A percentile compares a stretch with the other conserved stretches of the same genome.
These are phyloP conservation scores for Sclerospora graminicola DNA, from an alignment of 352 stramenopile genomes.

Conservation along the genomic window DNA sequence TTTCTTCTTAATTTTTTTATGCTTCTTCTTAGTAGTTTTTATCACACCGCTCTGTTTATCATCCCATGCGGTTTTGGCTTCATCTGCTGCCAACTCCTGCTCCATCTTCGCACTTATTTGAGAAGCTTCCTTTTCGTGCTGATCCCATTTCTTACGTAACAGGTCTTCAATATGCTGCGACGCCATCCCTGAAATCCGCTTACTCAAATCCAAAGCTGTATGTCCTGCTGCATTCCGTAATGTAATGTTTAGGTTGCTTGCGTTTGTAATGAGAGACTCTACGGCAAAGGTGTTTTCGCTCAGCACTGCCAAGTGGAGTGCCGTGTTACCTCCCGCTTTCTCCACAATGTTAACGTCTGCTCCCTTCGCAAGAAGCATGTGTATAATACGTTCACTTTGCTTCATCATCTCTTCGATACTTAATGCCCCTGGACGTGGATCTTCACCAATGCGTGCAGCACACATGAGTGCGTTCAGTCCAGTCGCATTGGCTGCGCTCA, in stretches of 20 bases:
- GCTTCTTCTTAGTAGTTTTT: constrained; percentile 33
- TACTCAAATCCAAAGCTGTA: constrained; percentile 28
- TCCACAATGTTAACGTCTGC: constrained; percentile 39
- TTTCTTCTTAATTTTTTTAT: constrained; percentile 34
- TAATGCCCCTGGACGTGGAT: constrained; percentile 13
- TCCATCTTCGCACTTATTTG: constrained; percentile 15
- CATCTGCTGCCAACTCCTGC: constrained; percentile 18
- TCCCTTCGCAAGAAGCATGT: constrained; percentile 31
- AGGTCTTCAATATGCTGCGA: constrained; percentile 21
- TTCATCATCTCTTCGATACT: constrained; percentile 24
- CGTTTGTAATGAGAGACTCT: constrained; percentile 20
- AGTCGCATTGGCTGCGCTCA: constrained; percentile 31
- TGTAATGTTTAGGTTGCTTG: constrained; percentile 11
- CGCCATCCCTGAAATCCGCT: constrained; percentile 14
- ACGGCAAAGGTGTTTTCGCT: constrained; percentile 44
- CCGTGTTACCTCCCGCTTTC: constrained; percentile 36
- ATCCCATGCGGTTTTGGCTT: constrained; percentile 2
- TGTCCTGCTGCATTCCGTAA: constrained; percentile 25
- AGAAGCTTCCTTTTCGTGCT: constrained; percentile 13
- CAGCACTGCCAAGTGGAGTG: constrained; percentile 66
- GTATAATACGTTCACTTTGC: constrained; percentile 40
- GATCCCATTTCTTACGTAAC: constrained; percentile 11
- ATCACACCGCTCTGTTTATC: not conserved
- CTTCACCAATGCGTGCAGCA: constrained; percentile 39
- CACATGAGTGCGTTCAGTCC: constrained; percentile 77